Conservation (phyloP, 345 rosid genomes). For the Salix suchowensis region DNA sequence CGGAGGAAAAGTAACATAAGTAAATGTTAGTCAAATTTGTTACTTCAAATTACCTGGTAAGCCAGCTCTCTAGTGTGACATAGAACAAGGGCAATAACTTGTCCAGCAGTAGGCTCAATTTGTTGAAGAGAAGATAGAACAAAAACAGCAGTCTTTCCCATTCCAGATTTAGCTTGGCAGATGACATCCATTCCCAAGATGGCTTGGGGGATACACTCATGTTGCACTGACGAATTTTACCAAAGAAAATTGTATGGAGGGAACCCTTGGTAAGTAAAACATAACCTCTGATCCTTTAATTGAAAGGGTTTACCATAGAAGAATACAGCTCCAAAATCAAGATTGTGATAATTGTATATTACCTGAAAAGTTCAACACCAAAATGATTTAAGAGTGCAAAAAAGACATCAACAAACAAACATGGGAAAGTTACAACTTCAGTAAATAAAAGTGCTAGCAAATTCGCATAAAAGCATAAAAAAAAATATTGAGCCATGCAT, state of each 20-base stretch:
- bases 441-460: background rate
- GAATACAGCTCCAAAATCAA: slow-evolving; percentile 56
- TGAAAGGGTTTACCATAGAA: slow-evolving; percentile 59
- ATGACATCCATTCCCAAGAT: slow-evolving; percentile 96
- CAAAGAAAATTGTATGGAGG: slow-evolving; percentile 75
- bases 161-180: slow-evolving; percentile 99
- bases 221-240: slow-evolving; percentile 93
- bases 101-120: slow-evolving; percentile 84
- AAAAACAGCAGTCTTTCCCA: slow-evolving; percentile 99
- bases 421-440: background rate
- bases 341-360: slow-evolving; percentile 45
- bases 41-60: slow-evolving; percentile 57
- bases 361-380: slow-evolving; percentile 37
- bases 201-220: slow-evolving; percentile 99
- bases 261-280: slow-evolving; percentile 74
- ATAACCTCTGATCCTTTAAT: slow-evolving; percentile 54
- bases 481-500: background rate
- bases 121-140: slow-evolving; percentile 87
- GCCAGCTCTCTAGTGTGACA: slow-evolving; percentile 98
- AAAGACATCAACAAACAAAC: background rate
- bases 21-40: background rate
- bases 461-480: background rate
- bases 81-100: slow-evolving; percentile 85
- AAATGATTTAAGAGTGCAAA: background rate
- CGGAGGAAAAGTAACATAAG: background rate